Percentiles rank a stretch among this genome's conserved stretches.
Evolutionary conservation across 768 basidiomycete genomes (phyloP).

Genomic region (Mrakia frigida): DNA sequence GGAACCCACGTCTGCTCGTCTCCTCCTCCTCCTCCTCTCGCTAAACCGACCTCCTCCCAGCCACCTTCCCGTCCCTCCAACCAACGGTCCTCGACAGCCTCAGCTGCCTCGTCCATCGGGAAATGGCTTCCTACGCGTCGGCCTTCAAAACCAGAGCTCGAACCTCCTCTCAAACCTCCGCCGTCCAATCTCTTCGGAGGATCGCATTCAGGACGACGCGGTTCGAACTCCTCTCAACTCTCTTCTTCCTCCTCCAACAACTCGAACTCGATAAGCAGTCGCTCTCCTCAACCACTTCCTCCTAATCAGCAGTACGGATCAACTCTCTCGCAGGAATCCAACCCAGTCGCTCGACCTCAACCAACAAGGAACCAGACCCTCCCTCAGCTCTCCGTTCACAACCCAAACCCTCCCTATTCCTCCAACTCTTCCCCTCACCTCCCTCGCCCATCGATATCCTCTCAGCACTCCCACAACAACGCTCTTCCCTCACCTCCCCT

Average conservation of each 20-base stretch:
- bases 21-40: neutral
- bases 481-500: slow-evolving; percentile 19
- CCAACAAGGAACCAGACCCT: neutral
- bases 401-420: neutral
- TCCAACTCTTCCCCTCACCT: neutral
- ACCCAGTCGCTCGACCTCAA: neutral
- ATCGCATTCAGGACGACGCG: neutral
- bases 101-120: neutral
- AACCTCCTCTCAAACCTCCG: neutral
- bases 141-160: neutral
- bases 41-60: neutral
- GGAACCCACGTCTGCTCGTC: slow-evolving; percentile 23
- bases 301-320: neutral
- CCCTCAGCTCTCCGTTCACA: neutral
- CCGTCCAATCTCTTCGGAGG: neutral
- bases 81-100: neutral
- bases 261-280: too few species aligned
- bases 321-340: neutral
- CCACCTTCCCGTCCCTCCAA: neutral
- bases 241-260: neutral
- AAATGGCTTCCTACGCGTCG: neutral
- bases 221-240: neutral
- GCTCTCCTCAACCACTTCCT: neutral
- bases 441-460: neutral
- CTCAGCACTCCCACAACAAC: neutral